phyloP scores from a whole-genome alignment of 495 filamentous ascomycete genomes.

The Pseudomonodictys pantanalensis region DNA sequence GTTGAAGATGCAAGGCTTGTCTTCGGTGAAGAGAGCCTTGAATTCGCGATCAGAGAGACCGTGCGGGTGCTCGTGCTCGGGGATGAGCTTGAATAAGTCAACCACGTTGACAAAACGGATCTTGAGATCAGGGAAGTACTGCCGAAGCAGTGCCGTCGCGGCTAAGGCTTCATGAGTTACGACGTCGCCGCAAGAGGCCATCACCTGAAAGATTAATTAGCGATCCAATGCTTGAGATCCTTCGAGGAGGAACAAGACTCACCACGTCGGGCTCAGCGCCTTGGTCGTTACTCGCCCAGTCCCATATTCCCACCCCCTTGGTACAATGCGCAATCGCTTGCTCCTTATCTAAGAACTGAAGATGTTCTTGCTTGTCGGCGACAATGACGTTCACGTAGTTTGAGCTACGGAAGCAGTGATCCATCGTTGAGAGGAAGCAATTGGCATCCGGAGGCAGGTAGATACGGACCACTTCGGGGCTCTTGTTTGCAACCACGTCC shows the following conservation, averaged over 20 bases:
- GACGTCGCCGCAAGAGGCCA: conserved; percentile 68
- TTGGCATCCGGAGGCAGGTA: conserved; percentile 75
- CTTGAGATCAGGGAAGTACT: conserved; percentile 63
- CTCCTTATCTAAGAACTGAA: conserved; percentile 67
- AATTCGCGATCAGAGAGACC: conserved; percentile 61
- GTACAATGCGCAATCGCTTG: conserved; percentile 67
- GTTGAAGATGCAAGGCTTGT: conserved; percentile 72
- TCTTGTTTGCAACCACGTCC: conserved; percentile 71
- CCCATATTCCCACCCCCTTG: conserved; percentile 62
- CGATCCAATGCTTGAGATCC: no score
- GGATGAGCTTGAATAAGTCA: conserved; percentile 71
- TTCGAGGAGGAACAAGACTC: no score
- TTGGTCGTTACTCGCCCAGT: conserved; percentile 55
- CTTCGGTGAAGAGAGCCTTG: conserved; percentile 61
- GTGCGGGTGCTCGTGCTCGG: conserved; percentile 62
- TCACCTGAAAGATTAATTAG: no score
- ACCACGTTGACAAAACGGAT: conserved; percentile 74
- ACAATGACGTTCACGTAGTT: conserved; percentile 79
- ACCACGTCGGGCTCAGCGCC: conserved; percentile 64
- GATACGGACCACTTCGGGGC: conserved; percentile 70
- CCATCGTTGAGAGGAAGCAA: conserved; percentile 63
- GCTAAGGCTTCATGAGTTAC: conserved; percentile 67
- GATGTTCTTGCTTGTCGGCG: conserved; percentile 71
- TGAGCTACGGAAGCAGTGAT: conserved; percentile 65
- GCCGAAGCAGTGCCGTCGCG: conserved; percentile 62